Evolutionary conservation across 1,139 yeast genomes (phyloP), one percentile per base, ranked within the genome.

Genomic region (Diutina siamensis): DNA sequence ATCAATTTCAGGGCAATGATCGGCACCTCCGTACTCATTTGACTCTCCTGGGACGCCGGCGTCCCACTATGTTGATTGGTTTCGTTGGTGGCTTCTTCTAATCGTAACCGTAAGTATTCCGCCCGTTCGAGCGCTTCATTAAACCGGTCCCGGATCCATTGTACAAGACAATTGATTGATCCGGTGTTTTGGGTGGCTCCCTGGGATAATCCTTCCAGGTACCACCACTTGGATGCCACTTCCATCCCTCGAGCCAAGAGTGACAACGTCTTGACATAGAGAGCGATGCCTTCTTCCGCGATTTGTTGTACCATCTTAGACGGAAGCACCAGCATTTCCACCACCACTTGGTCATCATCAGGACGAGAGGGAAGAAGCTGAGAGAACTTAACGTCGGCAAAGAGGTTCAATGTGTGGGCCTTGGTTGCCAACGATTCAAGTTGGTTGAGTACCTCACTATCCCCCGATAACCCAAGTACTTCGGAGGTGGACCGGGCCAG

Each of bases 121-220:
- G 97, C 97, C 58, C 82, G 83, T 51, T 85, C 95, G 50, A 92
- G 70, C 50, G 86, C 77, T 57, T 88, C 96, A 61, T 92, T 92
- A 63, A 88, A 92, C 51, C 80, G 76, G 48, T 83, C 89, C 50
- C 97, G 74, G 9, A 86, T 79, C 96, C 97, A 88, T 62, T 92
- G 97, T 7, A 92, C 96, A 46, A 86, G 68, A 47, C 83, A 82
- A 57, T 86, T 86, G 54, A 92, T 71, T 9, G 48, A 50, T 33
- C 46, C 51, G 44, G 45, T 48, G 21, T 38, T 22, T 4, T n/a
- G 12, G 31, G 42, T 38, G 21, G 15, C 32, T 18, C 33, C 32
- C 19, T n/a, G 19, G 32, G 28, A 17, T 13, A 25, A 7, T 18
- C 45, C 46, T 21, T 62, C 63, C 44, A 66, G 66, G 50, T 75